Evolutionary conservation across 2,329 filamentous ascomycete genomes (phyloP).

Genomic region (Calonectria leucothoes): DNA sequence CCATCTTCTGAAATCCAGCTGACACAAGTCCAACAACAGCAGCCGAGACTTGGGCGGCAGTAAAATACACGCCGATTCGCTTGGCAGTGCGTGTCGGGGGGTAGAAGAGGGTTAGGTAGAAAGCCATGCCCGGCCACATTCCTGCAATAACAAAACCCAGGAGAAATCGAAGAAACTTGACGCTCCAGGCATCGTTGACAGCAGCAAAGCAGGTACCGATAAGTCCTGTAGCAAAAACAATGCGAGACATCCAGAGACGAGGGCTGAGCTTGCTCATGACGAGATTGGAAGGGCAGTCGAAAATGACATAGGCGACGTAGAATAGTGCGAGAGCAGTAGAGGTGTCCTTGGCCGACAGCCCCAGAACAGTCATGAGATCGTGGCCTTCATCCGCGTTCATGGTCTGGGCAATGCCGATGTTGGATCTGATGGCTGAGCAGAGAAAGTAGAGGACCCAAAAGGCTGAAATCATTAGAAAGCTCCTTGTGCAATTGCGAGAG

Average conservation of each 20-base stretch:
- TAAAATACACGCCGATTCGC: conserved; percentile 90
- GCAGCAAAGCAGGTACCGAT: conserved; percentile 88
- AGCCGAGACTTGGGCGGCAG: conserved; percentile 87
- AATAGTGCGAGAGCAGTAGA: conserved; percentile 89
- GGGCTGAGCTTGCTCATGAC: conserved; percentile 89
- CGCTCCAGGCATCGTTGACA: conserved; percentile 84
- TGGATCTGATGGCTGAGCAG: conserved; percentile 90
- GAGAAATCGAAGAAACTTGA: conserved; percentile 88
- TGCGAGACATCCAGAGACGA: conserved; percentile 91
- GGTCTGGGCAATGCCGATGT: conserved; percentile 92
- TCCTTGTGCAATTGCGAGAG: background rate
- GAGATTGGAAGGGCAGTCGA: conserved; percentile 89
- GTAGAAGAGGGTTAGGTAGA: conserved; percentile 93
- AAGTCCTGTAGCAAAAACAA: conserved; percentile 87
- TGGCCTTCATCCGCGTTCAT: conserved; percentile 82
- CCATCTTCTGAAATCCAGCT: conserved; percentile 92
- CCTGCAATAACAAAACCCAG: conserved; percentile 90
- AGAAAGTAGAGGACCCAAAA: conserved; percentile 95
- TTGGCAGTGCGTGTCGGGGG: conserved; percentile 88
- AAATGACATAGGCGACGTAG: conserved; percentile 92
- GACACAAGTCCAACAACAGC: conserved; percentile 91
- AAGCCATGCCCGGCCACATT: conserved; percentile 96
- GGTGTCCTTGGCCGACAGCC: conserved; percentile 79
- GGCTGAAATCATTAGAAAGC: conserved; percentile 58
- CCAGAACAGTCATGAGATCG: conserved; percentile 78